A percentile compares a stretch with the other conserved stretches of the same genome.
Conservation (phyloP, 177 flowering plant genomes). For the Vitis hybrid region DNA sequence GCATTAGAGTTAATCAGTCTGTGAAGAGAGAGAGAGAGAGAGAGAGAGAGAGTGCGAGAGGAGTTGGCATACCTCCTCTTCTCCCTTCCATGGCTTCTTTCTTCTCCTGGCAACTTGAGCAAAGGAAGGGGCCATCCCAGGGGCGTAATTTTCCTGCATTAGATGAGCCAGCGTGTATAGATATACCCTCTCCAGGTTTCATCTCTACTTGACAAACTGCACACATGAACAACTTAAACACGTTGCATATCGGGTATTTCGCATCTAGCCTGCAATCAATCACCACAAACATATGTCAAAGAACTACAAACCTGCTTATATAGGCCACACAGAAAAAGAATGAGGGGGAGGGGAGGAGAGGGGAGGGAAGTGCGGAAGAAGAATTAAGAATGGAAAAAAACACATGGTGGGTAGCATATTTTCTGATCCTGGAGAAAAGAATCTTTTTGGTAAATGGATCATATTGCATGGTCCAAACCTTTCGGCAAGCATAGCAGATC, state of each 20-base stretch:
- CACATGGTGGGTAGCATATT: too few species aligned
- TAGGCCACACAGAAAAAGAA: not conserved
- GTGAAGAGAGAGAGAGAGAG: not conserved
- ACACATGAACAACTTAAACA: slow-evolving; percentile 94
- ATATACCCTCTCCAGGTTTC: slow-evolving; percentile 88
- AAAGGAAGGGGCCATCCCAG: slow-evolving; percentile 99
- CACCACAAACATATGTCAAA: slow-evolving; percentile 2
- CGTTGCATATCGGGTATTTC: slow-evolving; percentile 90
- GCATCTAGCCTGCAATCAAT: slow-evolving; percentile 73
- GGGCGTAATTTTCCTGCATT: slow-evolving; percentile 63
- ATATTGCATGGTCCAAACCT: slow-evolving; percentile 48
- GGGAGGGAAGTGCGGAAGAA: not conserved
- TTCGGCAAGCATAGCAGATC: slow-evolving; percentile 93
- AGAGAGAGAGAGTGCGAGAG: not conserved
- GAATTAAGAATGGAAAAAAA: not conserved
- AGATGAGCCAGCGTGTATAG: slow-evolving; percentile 75
- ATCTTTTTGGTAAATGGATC: too few species aligned
- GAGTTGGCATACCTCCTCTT: slow-evolving; percentile 46
- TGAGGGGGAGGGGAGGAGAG: not conserved
- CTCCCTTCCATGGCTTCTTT: slow-evolving; percentile 99
- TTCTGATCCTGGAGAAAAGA: too few species aligned
- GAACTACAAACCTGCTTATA: not conserved
- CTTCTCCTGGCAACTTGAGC: slow-evolving; percentile 83
- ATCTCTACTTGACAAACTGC: slow-evolving; percentile 94
- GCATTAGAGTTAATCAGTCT: not conserved